Conservation (phyloP, 2,329 filamentous ascomycete species). For the Alternaria burnsii region DNA sequence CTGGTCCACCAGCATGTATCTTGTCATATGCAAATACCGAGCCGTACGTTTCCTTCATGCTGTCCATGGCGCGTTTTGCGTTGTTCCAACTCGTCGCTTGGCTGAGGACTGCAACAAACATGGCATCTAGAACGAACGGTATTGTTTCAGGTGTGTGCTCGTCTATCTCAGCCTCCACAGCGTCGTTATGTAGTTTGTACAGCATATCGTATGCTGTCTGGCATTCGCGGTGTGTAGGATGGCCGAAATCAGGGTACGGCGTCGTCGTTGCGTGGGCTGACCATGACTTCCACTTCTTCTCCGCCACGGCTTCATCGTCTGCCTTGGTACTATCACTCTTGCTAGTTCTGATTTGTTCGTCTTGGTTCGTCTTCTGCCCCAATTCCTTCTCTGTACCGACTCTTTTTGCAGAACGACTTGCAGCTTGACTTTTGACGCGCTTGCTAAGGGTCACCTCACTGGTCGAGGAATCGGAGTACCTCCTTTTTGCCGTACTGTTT, state of each 20-base stretch:
- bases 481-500: background rate
- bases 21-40: constrained; percentile 9
- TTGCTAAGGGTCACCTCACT: background rate
- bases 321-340: background rate
- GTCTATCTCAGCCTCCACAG: constrained; percentile 10
- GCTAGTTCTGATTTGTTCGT: background rate
- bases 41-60: constrained; percentile 7
- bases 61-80: constrained; percentile 14
- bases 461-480: background rate
- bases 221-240: constrained; percentile 12
- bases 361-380: background rate
- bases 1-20: constrained; percentile 1
- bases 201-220: constrained; percentile 11
- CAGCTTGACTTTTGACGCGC: background rate
- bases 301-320: background rate
- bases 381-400: background rate
- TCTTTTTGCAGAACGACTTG: background rate
- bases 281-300: constrained; percentile 16
- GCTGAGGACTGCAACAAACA: constrained; percentile 11
- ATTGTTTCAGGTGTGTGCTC: constrained; percentile 9
- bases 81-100: constrained; percentile 16
- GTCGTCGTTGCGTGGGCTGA: constrained; percentile 15
- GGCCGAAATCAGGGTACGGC: constrained; percentile 12
- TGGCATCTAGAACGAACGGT: constrained; percentile 12
- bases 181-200: constrained; percentile 9